A percentile compares a stretch with the other conserved stretches of the same genome.
Conservation (phyloP, 345 rosid species). For the Rhizophora mangle region DNA sequence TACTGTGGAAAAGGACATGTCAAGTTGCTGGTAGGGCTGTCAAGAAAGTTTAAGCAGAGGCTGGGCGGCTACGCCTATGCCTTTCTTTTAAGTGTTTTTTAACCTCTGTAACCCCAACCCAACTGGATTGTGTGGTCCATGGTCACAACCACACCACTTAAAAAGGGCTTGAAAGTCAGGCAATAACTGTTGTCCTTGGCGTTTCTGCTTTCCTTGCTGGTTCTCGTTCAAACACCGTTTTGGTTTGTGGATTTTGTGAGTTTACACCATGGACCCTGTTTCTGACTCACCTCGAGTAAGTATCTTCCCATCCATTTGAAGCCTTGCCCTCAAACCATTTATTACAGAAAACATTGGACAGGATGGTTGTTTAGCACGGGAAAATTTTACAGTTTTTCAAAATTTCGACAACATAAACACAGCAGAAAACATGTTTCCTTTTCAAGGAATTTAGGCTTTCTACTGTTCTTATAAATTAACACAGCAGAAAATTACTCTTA, state of each 20-base stretch:
- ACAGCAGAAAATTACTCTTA: too few species aligned
- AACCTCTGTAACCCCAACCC: neutral
- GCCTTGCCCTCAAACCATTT: neutral
- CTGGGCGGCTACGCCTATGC: slow-evolving; percentile 14
- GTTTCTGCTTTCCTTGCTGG: neutral
- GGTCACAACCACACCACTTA: neutral
- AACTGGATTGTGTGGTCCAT: slow-evolving; percentile 12
- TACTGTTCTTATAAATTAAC: too few species aligned
- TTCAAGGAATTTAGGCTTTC: too few species aligned
- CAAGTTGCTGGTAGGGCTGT: slow-evolving; percentile 18
- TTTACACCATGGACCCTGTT: neutral
- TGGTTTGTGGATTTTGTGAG: neutral
- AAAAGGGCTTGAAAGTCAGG: neutral
- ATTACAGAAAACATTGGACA: neutral
- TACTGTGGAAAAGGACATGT: slow-evolving; percentile 26
- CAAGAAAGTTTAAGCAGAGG: neutral
- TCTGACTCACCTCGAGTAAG: neutral
- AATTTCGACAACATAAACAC: too few species aligned
- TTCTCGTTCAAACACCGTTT: neutral
- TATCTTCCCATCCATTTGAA: neutral
- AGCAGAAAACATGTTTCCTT: too few species aligned
- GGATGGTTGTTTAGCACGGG: too few species aligned
- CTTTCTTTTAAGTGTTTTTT: neutral
- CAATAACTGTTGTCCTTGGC: neutral
- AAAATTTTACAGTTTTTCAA: too few species aligned